Evolutionary conservation across 2,329 filamentous ascomycete species (phyloP).

Genomic region (Colletotrichum cordylinicola): DNA sequence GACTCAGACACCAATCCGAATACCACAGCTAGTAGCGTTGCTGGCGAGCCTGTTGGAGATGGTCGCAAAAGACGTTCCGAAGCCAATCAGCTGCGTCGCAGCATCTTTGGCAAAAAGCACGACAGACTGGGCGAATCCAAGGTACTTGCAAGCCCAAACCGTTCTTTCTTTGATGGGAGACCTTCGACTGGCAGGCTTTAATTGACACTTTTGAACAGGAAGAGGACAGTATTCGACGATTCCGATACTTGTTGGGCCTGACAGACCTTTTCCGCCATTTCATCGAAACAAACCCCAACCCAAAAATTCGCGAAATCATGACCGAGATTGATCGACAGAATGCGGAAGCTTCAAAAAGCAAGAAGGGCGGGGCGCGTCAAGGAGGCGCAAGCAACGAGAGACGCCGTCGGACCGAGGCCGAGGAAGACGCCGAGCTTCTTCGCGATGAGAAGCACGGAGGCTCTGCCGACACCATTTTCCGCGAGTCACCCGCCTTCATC

Average conservation of each 20-base stretch:
- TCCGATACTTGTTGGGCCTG: slow-evolving; percentile 91
- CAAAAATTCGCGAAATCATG: slow-evolving; percentile 93
- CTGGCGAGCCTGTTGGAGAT: slow-evolving; percentile 75
- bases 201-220: slow-evolving; percentile 60
- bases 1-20: slow-evolving; percentile 73
- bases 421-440: slow-evolving; percentile 90
- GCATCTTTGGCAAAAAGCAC: slow-evolving; percentile 94
- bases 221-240: slow-evolving; percentile 92
- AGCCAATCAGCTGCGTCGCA: slow-evolving; percentile 87
- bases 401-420: slow-evolving; percentile 89
- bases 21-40: slow-evolving; percentile 82
- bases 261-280: slow-evolving; percentile 99
- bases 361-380: slow-evolving; percentile 79
- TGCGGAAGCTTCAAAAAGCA: slow-evolving; percentile 71
- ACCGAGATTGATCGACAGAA: slow-evolving; percentile 94
- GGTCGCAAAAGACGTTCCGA: slow-evolving; percentile 87
- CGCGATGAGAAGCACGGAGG: slow-evolving; percentile 90
- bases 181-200: background rate
- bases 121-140: slow-evolving; percentile 91
- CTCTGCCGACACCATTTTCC: slow-evolving; percentile 87
- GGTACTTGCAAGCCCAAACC: slow-evolving; percentile 52
- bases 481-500: slow-evolving; percentile 91
- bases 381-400: slow-evolving; percentile 83
- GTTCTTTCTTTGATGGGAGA: background rate
- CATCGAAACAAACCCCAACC: slow-evolving; percentile 96